Evolutionary conservation across 441 rosid genomes (phyloP).

Genomic region (Metrosideros polymorpha): DNA sequence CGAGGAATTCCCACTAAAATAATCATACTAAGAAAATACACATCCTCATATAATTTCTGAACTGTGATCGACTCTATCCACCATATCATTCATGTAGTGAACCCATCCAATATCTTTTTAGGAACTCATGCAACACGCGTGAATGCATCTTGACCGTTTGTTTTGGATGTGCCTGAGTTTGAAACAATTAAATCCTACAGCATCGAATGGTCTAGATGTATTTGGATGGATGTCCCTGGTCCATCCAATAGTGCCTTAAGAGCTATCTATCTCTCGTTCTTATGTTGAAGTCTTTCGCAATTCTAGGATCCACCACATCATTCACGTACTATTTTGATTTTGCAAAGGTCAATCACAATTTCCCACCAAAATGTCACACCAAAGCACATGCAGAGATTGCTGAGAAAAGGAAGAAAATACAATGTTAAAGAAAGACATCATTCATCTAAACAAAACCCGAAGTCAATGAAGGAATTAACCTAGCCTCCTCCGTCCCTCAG

Average conservation of each 20-base stretch:
- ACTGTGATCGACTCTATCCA: no score
- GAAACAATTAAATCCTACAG: neutral
- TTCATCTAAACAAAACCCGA: no score
- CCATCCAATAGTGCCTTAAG: neutral
- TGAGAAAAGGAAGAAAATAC: neutral
- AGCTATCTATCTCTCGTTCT: neutral
- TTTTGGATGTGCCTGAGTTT: neutral
- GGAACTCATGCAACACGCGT: no score
- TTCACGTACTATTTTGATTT: neutral
- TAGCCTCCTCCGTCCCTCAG: no score
- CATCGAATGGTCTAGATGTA: neutral
- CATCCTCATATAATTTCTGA: no score
- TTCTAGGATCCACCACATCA: neutral
- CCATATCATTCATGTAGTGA: no score
- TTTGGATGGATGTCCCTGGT: neutral
- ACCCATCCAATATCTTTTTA: no score
- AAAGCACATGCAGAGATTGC: neutral
- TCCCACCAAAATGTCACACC: neutral
- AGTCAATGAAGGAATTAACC: no score
- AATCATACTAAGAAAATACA: no score
- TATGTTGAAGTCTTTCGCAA: neutral
- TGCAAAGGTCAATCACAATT: neutral
- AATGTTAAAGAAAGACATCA: no score
- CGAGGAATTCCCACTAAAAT: no score
- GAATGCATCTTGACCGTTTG: no score